Percentiles rank a stretch among this genome's conserved stretches.
Conservation (phyloP, 176 grass and related monocot genomes). For the Avena insularis region DNA sequence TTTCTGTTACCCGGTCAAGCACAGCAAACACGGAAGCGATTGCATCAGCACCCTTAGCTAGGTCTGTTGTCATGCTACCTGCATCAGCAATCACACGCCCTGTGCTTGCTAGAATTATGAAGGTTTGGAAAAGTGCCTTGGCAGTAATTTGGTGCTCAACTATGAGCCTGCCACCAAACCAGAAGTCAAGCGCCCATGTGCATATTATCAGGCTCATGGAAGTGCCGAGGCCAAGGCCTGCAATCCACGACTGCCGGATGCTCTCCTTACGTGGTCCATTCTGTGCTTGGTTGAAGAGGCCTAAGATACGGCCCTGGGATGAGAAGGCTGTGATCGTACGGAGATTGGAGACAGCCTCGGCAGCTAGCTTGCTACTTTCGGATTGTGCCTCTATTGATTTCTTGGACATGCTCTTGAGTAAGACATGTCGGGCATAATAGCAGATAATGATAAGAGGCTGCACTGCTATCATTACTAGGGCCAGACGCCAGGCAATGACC, state of each 20-base stretch:
- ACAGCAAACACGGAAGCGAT: conserved; percentile 51
- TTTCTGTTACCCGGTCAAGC: conserved; percentile 37
- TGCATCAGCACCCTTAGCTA: conserved; percentile 88
- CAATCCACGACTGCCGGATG: conserved; percentile 82
- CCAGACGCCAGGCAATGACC: conserved; percentile 85
- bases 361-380: conserved; percentile 85
- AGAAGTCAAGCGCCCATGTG: conserved; percentile 41
- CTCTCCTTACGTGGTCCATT: conserved; percentile 74
- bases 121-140: conserved; percentile 72
- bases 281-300: conserved; percentile 74
- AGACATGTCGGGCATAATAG: conserved; percentile 84
- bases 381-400: conserved; percentile 84
- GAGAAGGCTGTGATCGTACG: conserved; percentile 96
- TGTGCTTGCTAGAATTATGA: conserved; percentile 87
- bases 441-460: conserved; percentile 88
- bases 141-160: conserved; percentile 57
- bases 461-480: conserved; percentile 91
- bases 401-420: conserved; percentile 78
- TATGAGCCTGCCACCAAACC: too few relatives aligned
- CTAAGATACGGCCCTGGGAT: conserved; percentile 80
- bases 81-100: conserved; percentile 90
- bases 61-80: conserved; percentile 85
- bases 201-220: conserved; percentile 87
- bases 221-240: conserved; percentile 74
- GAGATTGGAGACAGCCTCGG: conserved; percentile 91